These are phyloP conservation scores for Lodderomyces oxycetoniae DNA, from an alignment of 1,139 yeast species.

Conservation along the genomic window DNA sequence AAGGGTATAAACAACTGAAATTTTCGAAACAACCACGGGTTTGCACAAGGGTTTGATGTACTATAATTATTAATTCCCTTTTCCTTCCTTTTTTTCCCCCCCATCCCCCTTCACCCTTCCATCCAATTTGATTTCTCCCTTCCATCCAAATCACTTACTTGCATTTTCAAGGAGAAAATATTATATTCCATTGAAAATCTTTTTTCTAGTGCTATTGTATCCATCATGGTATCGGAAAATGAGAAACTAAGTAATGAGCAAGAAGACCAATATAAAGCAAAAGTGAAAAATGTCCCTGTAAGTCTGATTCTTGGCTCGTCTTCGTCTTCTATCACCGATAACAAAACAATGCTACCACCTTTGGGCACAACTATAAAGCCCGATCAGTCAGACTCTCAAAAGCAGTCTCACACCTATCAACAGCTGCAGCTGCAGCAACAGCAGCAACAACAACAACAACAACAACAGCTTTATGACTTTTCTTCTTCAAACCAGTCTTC, in stretches of 20 bases:
- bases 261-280: slow-evolving; percentile 9
- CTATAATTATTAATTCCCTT: no score
- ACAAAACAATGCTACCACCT: slow-evolving; percentile 11
- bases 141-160: background rate
- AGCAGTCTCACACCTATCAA: background rate
- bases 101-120: background rate
- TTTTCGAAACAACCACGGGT: no score
- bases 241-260: slow-evolving; percentile 10
- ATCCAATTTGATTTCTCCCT: background rate
- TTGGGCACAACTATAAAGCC: slow-evolving; percentile 10
- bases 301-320: slow-evolving; percentile 12
- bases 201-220: no score
- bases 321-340: slow-evolving; percentile 3
- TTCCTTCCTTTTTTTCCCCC: background rate
- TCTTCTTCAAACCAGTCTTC: slow-evolving; percentile 2
- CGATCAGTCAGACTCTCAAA: slow-evolving; percentile 4
- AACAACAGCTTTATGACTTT: slow-evolving; percentile 6
- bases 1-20: no score
- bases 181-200: no score
- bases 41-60: no score
- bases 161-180: no score
- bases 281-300: slow-evolving; percentile 11
- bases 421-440: slow-evolving; percentile 1
- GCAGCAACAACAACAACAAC: slow-evolving; percentile 6
- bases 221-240: slow-evolving; percentile 5